phyloP scores from a whole-genome alignment of 1,284 basidiomycete genomes.

The Cerrena zonata region DNA sequence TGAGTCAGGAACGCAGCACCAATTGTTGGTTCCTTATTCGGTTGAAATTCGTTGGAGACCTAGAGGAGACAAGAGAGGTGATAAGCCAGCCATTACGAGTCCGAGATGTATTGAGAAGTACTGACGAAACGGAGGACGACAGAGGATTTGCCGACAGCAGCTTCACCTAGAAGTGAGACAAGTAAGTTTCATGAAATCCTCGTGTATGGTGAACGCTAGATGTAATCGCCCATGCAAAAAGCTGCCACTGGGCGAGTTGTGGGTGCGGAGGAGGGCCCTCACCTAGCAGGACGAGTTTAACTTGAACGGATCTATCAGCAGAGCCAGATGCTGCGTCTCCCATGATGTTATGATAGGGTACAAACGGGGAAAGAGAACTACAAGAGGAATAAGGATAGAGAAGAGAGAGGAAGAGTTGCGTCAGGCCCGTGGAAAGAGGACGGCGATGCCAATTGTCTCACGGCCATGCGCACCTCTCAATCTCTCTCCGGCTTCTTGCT shows the following conservation, averaged over 20 bases:
- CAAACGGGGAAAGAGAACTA: slow-evolving; percentile 14
- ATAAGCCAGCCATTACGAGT: slow-evolving; percentile 6
- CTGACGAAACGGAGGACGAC: slow-evolving; percentile 94
- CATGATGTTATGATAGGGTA: slow-evolving; percentile 36
- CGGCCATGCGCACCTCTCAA: neutral
- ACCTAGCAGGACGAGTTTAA: slow-evolving; percentile 86
- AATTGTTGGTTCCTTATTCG: slow-evolving; percentile 97
- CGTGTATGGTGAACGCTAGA: neutral
- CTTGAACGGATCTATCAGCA: slow-evolving; percentile 81
- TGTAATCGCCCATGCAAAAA: neutral
- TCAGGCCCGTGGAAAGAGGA: neutral
- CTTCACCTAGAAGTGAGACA: slow-evolving; percentile 67
- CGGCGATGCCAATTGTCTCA: slow-evolving; percentile 4
- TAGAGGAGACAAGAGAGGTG: slow-evolving; percentile 25
- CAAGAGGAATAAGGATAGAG: slow-evolving; percentile 16
- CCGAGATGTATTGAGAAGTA: slow-evolving; percentile 18
- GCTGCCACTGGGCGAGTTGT: neutral
- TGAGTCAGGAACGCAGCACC: slow-evolving; percentile 91
- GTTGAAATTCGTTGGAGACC: slow-evolving; percentile 91
- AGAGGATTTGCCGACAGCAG: slow-evolving; percentile 99
- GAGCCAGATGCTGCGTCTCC: slow-evolving; percentile 66
- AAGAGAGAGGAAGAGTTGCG: slow-evolving; percentile 11
- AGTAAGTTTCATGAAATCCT: slow-evolving; percentile 11
- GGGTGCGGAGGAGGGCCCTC: slow-evolving; percentile 22
- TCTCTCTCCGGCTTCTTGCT: slow-evolving; percentile 5